Evolutionary conservation across 306 rosid species (phyloP).

Genomic region (Acacia melanoxylon): DNA sequence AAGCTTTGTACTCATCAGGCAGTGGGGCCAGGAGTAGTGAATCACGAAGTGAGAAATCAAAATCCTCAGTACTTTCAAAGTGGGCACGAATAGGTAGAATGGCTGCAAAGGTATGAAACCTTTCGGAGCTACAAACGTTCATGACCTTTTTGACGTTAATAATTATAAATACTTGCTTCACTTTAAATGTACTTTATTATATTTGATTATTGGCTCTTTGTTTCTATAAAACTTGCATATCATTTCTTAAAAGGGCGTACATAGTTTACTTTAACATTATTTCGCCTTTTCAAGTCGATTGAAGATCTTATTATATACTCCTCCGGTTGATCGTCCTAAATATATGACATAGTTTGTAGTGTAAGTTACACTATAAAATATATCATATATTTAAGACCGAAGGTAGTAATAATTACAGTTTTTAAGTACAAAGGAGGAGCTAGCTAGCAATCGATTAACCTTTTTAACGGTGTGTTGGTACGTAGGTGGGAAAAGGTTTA

Average conservation of each 20-base stretch:
- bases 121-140: not conserved
- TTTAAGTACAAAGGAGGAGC: not conserved
- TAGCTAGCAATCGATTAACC: not conserved
- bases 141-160: not conserved
- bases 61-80: constrained; percentile 60
- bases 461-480: not conserved
- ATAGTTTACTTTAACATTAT: not conserved
- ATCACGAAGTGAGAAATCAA: constrained; percentile 63
- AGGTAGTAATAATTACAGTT: not conserved
- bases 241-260: not conserved
- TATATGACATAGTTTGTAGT: too few relatives aligned
- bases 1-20: constrained; percentile 68
- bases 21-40: constrained; percentile 42
- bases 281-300: constrained; percentile 32
- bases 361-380: too few relatives aligned
- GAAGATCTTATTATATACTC: not conserved
- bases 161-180: not conserved
- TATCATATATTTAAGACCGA: too few relatives aligned
- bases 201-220: not conserved
- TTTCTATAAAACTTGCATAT: not conserved
- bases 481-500: constrained; percentile 91
- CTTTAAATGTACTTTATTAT: not conserved
- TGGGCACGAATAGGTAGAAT: constrained; percentile 79
- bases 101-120: constrained; percentile 76
- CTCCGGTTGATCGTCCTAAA: too few relatives aligned